Base-by-base conservation (phyloP, 2,329 filamentous ascomycete genomes). In the Colletotrichum shisoi region DNA sequence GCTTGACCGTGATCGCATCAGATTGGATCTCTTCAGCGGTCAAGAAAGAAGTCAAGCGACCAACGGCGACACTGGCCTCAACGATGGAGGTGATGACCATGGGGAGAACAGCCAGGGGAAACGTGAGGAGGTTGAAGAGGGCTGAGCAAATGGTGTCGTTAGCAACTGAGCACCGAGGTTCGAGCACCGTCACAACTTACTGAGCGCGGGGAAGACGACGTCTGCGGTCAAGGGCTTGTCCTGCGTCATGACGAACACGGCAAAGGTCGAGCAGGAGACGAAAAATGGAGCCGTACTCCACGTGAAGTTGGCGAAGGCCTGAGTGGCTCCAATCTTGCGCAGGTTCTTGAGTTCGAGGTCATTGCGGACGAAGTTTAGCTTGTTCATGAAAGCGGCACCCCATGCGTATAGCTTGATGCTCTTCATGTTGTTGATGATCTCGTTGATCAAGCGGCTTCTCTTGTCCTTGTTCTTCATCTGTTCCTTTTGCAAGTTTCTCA, bases 391-490 rank as follows among this genome's bases (percentile, higher is more conserved):
- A 15, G 95, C 94, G 37, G 90, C 91, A 39, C 94, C 94, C 95
- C 95, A 99, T 37, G 95, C 95, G 77, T 97, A 99, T 21, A 99
- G 87, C 81, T 99, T 99, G 82, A 99, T 95, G 76, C 93, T 96
- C 83, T 99, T 99, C 92, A 99, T 99, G 80, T 98, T 98, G 83
- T 96, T 97, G 75, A 99, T 84, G 71, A 99, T 99, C 79, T 99
- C 95, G 7, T 94, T 96, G 84, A 98, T 97, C 66, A 99, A 81
- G 57, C 94, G 88, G 53, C 94, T 97, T 75, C 95, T 88, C 45
- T 93, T 87, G 74, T 99, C 95, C 81, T 99, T 99, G 82, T 98
- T 98, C 83, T 96, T 96, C 95, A 99, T 99, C 81, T 99, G 95
- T 71, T 89, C 84, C 79, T 98, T 96, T 76, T 99, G 96, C 73